These are phyloP conservation scores for Skeletonema tropicum DNA, from an alignment of 108 stramenopile genomes.

Conservation along the genomic window DNA sequence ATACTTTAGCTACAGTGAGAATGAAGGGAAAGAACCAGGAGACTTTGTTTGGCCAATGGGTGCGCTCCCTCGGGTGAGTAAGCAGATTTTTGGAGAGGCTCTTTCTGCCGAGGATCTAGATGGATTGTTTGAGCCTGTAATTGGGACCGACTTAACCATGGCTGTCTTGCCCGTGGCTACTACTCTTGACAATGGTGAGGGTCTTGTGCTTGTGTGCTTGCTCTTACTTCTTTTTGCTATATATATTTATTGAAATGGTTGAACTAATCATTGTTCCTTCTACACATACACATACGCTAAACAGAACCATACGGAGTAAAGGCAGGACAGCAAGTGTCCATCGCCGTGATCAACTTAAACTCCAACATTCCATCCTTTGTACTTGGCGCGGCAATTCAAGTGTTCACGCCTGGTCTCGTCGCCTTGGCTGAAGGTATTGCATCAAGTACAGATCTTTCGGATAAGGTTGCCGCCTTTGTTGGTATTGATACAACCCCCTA, in stretches of 20 bases:
- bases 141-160: slow-evolving; percentile 3
- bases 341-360: slow-evolving; percentile 7
- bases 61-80: background rate
- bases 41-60: background rate
- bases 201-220: background rate
- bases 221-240: no score
- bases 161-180: slow-evolving; percentile 8
- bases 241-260: no score
- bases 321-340: slow-evolving; percentile 7
- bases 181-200: slow-evolving; percentile 4
- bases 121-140: slow-evolving; percentile 2
- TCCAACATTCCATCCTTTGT: background rate
- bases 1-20: background rate
- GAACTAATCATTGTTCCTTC: background rate
- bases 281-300: background rate
- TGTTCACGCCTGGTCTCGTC: background rate
- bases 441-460: background rate
- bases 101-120: background rate
- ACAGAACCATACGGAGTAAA: slow-evolving; percentile 4
- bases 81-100: background rate
- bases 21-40: background rate
- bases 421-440: background rate
- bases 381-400: background rate
- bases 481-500: background rate
- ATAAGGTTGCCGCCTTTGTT: background rate